Conservation (phyloP, 2,329 filamentous ascomycete species). For the Neonectria faginata region DNA sequence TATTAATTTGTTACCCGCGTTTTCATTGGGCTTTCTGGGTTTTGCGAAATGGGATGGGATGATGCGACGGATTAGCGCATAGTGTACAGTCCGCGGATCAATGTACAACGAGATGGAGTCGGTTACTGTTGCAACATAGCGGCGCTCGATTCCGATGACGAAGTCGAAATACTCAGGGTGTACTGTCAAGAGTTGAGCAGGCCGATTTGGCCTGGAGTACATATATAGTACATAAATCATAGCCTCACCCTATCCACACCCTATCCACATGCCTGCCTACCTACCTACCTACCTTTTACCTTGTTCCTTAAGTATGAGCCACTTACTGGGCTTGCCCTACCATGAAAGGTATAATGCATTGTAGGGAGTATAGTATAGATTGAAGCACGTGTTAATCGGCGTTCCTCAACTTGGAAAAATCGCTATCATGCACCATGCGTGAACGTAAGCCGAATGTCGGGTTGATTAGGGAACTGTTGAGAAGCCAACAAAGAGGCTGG, state of each 20-base stretch:
- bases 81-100: conserved; percentile 9
- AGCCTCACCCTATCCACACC: conserved; percentile 1
- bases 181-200: conserved; percentile 14
- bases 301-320: no score
- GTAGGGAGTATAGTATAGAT: conserved; percentile 19
- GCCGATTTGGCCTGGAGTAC: conserved; percentile 17
- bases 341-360: background rate
- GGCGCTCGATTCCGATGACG: conserved; percentile 12
- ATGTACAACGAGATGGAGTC: conserved; percentile 33
- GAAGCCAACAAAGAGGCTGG: conserved; percentile 16
- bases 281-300: background rate
- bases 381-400: conserved; percentile 3
- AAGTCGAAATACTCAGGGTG: conserved; percentile 17
- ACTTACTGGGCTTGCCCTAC: background rate
- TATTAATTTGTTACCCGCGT: conserved; percentile 33
- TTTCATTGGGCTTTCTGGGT: conserved; percentile 30
- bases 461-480: conserved; percentile 15
- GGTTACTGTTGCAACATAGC: conserved; percentile 14
- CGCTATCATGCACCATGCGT: background rate
- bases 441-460: background rate
- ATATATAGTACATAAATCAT: conserved; percentile 19
- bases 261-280: background rate
- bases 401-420: conserved; percentile 3
- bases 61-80: conserved; percentile 21
- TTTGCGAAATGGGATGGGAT: conserved; percentile 31